Percentiles rank a stretch among this genome's conserved stretches.
phyloP scores from a whole-genome alignment of 441 rosid species.

The Brassica hybrid region DNA sequence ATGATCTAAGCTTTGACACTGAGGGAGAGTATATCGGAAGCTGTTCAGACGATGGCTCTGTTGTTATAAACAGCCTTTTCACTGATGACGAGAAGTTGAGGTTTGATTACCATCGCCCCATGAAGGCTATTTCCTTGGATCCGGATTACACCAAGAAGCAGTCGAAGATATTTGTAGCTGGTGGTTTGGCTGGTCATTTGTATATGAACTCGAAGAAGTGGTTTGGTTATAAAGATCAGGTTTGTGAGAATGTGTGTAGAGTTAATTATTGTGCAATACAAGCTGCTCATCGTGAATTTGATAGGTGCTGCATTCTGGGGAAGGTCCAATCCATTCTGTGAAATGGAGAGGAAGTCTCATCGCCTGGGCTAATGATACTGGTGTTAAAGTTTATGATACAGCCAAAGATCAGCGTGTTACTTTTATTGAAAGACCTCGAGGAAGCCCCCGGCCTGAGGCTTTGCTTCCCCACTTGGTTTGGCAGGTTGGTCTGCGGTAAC shows the following conservation, averaged over 20 bases:
- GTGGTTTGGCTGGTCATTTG: conserved; percentile 97
- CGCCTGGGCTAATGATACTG: conserved; percentile 99
- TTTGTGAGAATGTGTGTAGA: conserved; percentile 38
- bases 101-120: conserved; percentile 94
- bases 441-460: conserved; percentile 93
- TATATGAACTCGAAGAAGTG: conserved; percentile 87
- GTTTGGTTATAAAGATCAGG: conserved; percentile 93
- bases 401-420: conserved; percentile 91
- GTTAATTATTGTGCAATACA: neutral
- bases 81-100: conserved; percentile 85
- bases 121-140: conserved; percentile 94
- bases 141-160: conserved; percentile 80
- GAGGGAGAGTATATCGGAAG: conserved; percentile 98
- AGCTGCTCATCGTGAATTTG: conserved; percentile 28
- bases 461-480: conserved; percentile 96
- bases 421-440: conserved; percentile 90
- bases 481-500: conserved; percentile 69
- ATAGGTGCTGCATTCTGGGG: conserved; percentile 96
- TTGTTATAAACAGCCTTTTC: conserved; percentile 90
- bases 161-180: conserved; percentile 87
- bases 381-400: conserved; percentile 96
- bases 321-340: conserved; percentile 95
- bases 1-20: conserved; percentile 89
- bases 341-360: conserved; percentile 94
- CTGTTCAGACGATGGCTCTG: conserved; percentile 99